Base-by-base conservation (phyloP, 331 rosid species). In the Spiraea crenata region DNA sequence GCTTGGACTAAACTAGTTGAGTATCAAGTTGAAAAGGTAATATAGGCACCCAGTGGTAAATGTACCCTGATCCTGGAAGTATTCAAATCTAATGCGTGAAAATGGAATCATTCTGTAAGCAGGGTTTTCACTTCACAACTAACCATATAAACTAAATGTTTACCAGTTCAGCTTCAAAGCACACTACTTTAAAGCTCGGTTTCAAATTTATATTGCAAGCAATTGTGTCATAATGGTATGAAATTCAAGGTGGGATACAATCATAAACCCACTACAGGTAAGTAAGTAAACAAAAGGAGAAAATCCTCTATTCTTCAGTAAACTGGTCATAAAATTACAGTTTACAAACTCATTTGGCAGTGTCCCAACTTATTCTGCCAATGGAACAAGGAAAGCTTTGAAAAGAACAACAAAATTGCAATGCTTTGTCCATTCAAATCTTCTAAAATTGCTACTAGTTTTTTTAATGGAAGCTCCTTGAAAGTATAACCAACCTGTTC, bases 401-500 rank as follows among this genome's bases (percentile, higher is more conserved):
- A 10, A 42, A 42, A 59, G 45, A n/a, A 4, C 0, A 7, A 61
- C 31, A 4, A 3, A 59, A 3, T 6, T 35, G 34, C 7, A 14
- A 38, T 16, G 38, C 10, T 19, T 40, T 9, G 4, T 40, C 65
- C 41, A 41, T 7, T 25, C 17, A 0, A 25, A 52, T 2, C 45
- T 41, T 41, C 45, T 41, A 41, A 7, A 41, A 41, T 5, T 42
- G 46, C 46, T 2, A 14, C 2, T 40, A 60, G 19, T 6, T 19
- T 40, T 9, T 9, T 40, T 17, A 8, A 0, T 17, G 19, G 1
- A 42, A 62, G 40, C 61, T 51, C 48, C 6, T 57, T 57, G 38
- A 79, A 34, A 51, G 68, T 55, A 35, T 13, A 25, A 65, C 62
- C 17, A 72, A 95, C 99, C 89, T 95, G 88, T 59, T 89, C 99